A percentile compares a stretch with the other conserved stretches of the same genome.
Conservation (phyloP, 2,329 filamentous ascomycete species). For the Gaeumannomyces tritici region DNA sequence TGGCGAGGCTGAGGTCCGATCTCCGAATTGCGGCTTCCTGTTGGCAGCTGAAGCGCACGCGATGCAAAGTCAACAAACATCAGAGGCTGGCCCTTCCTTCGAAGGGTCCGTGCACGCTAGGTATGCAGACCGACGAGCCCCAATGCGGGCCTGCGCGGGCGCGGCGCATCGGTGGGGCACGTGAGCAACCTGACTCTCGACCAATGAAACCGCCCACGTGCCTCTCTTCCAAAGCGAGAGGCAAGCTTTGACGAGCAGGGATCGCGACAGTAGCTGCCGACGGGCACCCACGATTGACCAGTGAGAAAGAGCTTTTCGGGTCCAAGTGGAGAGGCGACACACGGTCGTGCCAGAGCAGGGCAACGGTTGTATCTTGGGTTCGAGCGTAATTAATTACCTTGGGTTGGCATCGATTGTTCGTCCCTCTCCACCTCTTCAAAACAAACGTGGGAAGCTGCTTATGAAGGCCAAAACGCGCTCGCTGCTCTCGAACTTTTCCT, state of each 20-base stretch:
- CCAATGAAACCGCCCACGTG: conserved; percentile 24
- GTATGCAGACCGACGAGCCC: background rate
- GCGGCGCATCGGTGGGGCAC: background rate
- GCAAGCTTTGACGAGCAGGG: background rate
- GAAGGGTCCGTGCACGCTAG: background rate
- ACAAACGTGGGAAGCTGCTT: background rate
- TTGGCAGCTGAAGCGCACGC: background rate
- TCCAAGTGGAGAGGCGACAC: background rate
- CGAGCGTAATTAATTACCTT: background rate
- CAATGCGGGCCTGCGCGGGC: no score
- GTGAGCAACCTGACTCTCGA: background rate
- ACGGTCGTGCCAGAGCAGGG: background rate
- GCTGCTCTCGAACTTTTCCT: background rate
- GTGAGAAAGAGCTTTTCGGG: background rate
- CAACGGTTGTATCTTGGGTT: background rate
- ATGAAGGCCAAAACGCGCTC: background rate
- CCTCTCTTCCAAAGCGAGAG: conserved; percentile 4
- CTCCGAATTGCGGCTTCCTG: background rate
- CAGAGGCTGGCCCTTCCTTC: background rate
- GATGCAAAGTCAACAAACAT: background rate
- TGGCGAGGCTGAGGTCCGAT: background rate
- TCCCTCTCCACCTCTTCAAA: background rate
- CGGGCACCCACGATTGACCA: background rate
- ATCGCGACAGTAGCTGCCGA: background rate
- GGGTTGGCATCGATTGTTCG: background rate